Conservation (phyloP, 2,329 filamentous ascomycete species). For the Endocalyx cinctus region DNA sequence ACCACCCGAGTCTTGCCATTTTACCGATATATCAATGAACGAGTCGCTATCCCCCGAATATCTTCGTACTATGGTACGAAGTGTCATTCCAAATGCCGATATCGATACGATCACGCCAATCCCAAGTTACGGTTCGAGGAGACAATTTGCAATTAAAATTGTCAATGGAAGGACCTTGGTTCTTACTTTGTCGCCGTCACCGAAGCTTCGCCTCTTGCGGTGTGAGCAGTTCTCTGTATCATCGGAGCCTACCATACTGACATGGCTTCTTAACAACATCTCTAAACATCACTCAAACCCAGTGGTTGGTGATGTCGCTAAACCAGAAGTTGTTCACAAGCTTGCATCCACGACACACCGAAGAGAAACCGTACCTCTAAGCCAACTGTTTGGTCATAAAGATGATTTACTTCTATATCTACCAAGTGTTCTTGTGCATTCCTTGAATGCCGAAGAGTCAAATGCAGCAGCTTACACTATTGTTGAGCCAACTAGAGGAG, state of each 20-base stretch:
- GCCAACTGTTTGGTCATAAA: too few relatives aligned
- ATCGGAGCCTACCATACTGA: slow-evolving; percentile 41
- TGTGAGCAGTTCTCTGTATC: slow-evolving; percentile 40
- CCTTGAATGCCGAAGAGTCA: slow-evolving; percentile 21
- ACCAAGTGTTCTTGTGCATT: slow-evolving; percentile 37
- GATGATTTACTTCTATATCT: slow-evolving; percentile 28
- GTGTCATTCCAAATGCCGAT: slow-evolving; percentile 25
- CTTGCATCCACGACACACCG: too few relatives aligned
- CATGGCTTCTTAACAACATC: slow-evolving; percentile 35
- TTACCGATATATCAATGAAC: slow-evolving; percentile 29
- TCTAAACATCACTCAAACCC: slow-evolving; percentile 8
- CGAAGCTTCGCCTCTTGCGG: slow-evolving; percentile 40
- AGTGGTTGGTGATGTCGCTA: too few relatives aligned
- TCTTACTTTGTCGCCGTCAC: slow-evolving; percentile 38
- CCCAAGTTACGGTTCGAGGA: slow-evolving; percentile 34
- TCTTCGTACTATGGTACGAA: slow-evolving; percentile 32
- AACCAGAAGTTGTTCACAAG: too few relatives aligned
- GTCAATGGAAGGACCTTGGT: slow-evolving; percentile 37
- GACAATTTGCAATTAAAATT: slow-evolving; percentile 38
- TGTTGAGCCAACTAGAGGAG: slow-evolving; percentile 33
- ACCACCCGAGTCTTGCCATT: slow-evolving; percentile 17
- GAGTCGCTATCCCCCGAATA: slow-evolving; percentile 24
- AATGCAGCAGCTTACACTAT: slow-evolving; percentile 40
- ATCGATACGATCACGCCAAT: slow-evolving; percentile 30
- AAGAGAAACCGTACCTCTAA: too few relatives aligned